Evolutionary conservation across 2,329 filamentous ascomycete species (phyloP).

Genomic region (Penicillium hesseltinei): DNA sequence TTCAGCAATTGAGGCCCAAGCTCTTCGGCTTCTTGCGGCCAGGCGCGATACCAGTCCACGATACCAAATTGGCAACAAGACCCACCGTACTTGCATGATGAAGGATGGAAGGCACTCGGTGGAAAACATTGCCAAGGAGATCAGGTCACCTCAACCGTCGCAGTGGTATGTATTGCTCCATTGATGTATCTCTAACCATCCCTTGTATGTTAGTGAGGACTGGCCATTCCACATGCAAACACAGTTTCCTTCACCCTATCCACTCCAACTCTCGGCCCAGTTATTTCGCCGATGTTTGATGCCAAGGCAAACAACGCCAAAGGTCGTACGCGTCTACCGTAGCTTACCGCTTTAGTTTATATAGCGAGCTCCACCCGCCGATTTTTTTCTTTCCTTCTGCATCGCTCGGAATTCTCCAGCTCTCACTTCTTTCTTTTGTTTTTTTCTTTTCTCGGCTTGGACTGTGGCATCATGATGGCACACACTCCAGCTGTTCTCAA

Average conservation of each 20-base stretch:
- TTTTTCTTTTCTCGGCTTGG: neutral
- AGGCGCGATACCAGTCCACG: too few relatives aligned
- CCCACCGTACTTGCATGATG: neutral
- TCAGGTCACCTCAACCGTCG: neutral
- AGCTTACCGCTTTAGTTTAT: constrained; percentile 6
- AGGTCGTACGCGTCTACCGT: neutral
- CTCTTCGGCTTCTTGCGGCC: too few relatives aligned
- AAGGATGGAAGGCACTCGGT: neutral
- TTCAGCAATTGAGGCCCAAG: neutral
- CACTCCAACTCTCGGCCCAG: neutral
- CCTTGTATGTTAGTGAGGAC: neutral
- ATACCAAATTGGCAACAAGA: neutral
- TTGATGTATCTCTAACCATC: neutral
- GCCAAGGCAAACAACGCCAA: constrained; percentile 7
- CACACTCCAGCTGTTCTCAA: neutral
- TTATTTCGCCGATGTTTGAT: constrained; percentile 10
- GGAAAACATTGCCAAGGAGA: neutral
- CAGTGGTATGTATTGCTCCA: neutral
- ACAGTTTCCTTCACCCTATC: neutral
- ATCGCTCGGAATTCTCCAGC: constrained; percentile 6
- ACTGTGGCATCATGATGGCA: constrained; percentile 10
- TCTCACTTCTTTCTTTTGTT: neutral
- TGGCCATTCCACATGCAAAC: neutral
- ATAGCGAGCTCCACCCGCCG: constrained; percentile 10
- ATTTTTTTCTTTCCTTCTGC: constrained; percentile 9